Base-by-base conservation (phyloP, 345 rosid species). In the Passiflora organensis region DNA sequence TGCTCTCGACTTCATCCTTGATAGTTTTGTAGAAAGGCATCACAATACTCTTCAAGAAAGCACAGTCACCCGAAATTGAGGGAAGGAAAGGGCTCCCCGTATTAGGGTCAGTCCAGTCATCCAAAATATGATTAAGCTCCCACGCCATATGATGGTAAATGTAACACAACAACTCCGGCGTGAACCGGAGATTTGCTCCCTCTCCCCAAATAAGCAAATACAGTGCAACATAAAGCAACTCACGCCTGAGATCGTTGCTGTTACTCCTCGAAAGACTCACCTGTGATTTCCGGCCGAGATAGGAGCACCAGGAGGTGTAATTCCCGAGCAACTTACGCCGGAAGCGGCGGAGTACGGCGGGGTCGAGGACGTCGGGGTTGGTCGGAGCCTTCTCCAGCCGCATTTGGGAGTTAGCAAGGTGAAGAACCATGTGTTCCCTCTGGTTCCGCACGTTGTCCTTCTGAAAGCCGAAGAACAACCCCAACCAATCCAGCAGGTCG, bases 401-500 rank as follows among this genome's bases (percentile, higher is more conserved):
- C 97, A 86, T 90, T 80, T 86, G 97, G 39, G 81, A 67, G 66
- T 90, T 90, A 32, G 95, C 85, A 23, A 90, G 66, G 75, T 86
- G 97, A 44, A 90, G 97, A 17, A 90, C 97, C 45, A 90, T 66
- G 71, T 90, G 80, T 69, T 90, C 97, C 52, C 97, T 43, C 72
- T 90, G 97, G 72, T 90, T 86, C 72, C 82, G 52, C 0, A 86
- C 90, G 81, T 71, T 90, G 53, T 80, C 97, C 14, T 44, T 58
- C 43, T 86, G 97, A 63, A 90, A 90, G 10, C 95, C 94, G 51
- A 86, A 90, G 32, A 72, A 67, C 12, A 47, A 17, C 2, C 84
- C 84, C 6, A 90, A 65, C 97, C 95, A 90, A 79, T 86, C 95
- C 73, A 90, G 58, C 56, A 86, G 58, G 84, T 90, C 97, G 83